Evolutionary conservation across 306 rosid species (phyloP), one percentile per base, ranked within the genome.

Genomic region (Arachis stenosperma): DNA sequence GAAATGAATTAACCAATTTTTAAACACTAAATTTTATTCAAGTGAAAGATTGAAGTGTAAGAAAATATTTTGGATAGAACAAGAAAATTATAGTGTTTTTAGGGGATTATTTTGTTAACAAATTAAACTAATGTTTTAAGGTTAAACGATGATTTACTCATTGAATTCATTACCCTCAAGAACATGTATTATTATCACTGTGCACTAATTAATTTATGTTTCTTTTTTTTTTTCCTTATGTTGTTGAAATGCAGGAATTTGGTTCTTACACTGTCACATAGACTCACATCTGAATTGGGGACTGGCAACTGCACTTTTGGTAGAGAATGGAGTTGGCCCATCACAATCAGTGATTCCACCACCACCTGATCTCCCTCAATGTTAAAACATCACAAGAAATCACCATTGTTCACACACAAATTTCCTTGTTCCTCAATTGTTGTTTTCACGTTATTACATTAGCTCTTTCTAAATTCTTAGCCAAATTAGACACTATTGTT

Each of bases 241-340:
- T n/a, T 71, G 52, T 17, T 73, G 52, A 9, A 77, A 81, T 79
- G 56, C 89, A 91, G 97, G 97, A 17, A 74, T 89, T 78, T 94
- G 99, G 99, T 67, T 94, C 83, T 67, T 94, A 87, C 97, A 94
- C 69, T 91, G 99, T 81, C 99, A 91, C 81, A 56, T 94, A 46
- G 99, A 94, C 76, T 74, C 95, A 13, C 99, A 94, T 75, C 67
- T 91, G 3, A 59, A 39, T 72, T 81, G 86, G 90, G 99, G 97
- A 72, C 80, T 91, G 76, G 88, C 88, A 39, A 94, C 82, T 79
- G 87, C 92, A 61, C 91, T 91, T 58, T 77, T 89, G 12, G 96
- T 94, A 47, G 91, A 94, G 83, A 91, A 94, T 61, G 99, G 99
- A 70, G 81, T 78, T 65, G 97, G 96, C 9, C 85, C 80, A 47